These are phyloP conservation scores for Leccinum fuscescens DNA, from an alignment of 1,284 basidiomycete species.

Conservation along the genomic window DNA sequence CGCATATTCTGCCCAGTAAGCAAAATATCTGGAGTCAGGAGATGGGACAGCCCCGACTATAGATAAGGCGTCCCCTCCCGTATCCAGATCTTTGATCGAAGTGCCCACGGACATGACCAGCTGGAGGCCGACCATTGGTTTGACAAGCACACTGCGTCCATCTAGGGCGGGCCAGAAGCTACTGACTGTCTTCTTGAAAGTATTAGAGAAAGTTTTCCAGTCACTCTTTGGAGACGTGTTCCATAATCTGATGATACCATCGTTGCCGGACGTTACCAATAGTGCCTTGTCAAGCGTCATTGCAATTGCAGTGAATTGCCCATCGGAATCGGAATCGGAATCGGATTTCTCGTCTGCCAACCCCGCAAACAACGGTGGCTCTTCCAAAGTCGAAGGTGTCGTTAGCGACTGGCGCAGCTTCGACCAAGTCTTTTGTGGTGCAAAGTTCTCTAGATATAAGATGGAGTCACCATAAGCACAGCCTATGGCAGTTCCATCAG, in stretches of 20 bases:
- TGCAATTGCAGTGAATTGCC: slow-evolving; percentile 2
- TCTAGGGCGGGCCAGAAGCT: slow-evolving; percentile 18
- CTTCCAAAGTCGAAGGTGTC: slow-evolving; percentile 5
- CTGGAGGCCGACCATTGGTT: slow-evolving; percentile 12
- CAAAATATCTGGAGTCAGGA: slow-evolving; percentile 23
- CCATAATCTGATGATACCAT: slow-evolving; percentile 17
- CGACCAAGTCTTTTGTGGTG: slow-evolving; percentile 6
- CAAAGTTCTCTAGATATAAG: slow-evolving; percentile 7
- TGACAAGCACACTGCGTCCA: slow-evolving; percentile 15
- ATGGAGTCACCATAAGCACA: slow-evolving; percentile 1
- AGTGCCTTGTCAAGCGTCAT: slow-evolving; percentile 13
- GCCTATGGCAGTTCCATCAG: slow-evolving; percentile 11
- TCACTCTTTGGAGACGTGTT: slow-evolving; percentile 7
- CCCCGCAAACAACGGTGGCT: slow-evolving; percentile 12
- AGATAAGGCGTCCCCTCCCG: slow-evolving; percentile 14
- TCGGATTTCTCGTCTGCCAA: no score
- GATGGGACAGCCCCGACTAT: slow-evolving; percentile 14
- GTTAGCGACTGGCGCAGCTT: slow-evolving; percentile 10
- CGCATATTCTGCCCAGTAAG: slow-evolving; percentile 20
- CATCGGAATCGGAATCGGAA: neutral
- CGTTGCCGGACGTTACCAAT: slow-evolving; percentile 10
- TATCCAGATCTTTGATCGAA: slow-evolving; percentile 17
- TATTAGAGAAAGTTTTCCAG: slow-evolving; percentile 11
- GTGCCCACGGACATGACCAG: slow-evolving; percentile 6
- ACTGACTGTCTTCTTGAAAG: neutral